phyloP scores from a whole-genome alignment of 2,329 filamentous ascomycete species.

The Exserohilum turcica region DNA sequence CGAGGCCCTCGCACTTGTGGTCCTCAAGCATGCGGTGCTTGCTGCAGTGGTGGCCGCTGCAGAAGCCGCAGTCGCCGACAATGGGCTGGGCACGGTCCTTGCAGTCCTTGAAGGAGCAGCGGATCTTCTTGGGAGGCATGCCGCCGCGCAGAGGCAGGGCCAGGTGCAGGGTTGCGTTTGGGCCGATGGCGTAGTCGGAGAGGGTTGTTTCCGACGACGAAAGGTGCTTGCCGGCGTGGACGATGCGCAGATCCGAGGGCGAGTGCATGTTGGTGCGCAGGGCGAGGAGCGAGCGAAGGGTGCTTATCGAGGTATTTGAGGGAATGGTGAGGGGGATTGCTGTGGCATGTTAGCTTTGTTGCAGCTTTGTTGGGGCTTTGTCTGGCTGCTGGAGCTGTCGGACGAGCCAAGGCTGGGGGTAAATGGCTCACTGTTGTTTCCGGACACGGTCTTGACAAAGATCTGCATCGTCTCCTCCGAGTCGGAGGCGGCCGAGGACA shows the following conservation, averaged over 20 bases:
- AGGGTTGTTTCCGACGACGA: conserved; percentile 51
- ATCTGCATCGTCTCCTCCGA: conserved; percentile 62
- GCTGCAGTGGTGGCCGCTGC: conserved; percentile 89
- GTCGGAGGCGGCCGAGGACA: conserved; percentile 51
- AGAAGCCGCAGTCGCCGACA: conserved; percentile 95
- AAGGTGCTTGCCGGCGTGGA: conserved; percentile 64
- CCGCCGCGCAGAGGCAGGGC: conserved; percentile 62
- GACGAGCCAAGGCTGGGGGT: conserved; percentile 10
- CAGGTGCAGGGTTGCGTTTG: conserved; percentile 59
- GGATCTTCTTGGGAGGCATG: conserved; percentile 73
- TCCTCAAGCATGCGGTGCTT: conserved; percentile 93
- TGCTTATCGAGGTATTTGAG: conserved; percentile 58
- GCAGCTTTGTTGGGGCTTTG: conserved; percentile 8
- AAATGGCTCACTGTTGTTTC: conserved; percentile 58
- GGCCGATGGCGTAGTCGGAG: conserved; percentile 54
- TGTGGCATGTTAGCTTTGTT: conserved; percentile 37
- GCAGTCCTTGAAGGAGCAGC: conserved; percentile 90
- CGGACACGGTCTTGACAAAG: conserved; percentile 64
- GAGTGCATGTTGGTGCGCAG: conserved; percentile 60
- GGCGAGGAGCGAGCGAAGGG: conserved; percentile 62
- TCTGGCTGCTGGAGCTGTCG: too few species aligned
- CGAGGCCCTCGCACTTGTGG: conserved; percentile 88
- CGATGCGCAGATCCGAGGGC: conserved; percentile 58
- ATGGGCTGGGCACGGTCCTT: conserved; percentile 87
- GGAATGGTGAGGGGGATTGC: conserved; percentile 64